Percentiles rank a stretch among this genome's conserved stretches.
Conservation (phyloP, 2,329 filamentous ascomycete genomes). For the Lecanicillium sp. region DNA sequence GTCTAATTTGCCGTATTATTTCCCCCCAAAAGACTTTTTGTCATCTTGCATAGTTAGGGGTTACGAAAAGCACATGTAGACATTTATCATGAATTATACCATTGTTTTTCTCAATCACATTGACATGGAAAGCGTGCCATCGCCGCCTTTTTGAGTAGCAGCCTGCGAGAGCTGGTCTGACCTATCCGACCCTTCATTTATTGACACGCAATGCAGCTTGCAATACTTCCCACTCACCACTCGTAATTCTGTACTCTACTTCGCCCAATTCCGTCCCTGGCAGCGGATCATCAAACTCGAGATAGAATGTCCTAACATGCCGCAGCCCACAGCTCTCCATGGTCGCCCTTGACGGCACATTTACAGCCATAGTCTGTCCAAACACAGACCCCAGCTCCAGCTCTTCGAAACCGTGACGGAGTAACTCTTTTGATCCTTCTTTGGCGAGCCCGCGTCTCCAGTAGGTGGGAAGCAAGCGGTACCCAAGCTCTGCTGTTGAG, state of each 20-base stretch:
- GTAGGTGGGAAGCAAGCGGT: conserved; percentile 18
- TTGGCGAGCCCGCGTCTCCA: conserved; percentile 22
- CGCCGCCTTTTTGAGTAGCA: too few relatives aligned
- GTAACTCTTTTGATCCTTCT: conserved; percentile 19
- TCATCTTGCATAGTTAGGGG: background rate
- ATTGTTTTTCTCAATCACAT: too few relatives aligned
- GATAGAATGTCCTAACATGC: conserved; percentile 14
- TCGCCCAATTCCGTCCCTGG: conserved; percentile 19
- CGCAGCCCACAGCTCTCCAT: conserved; percentile 4
- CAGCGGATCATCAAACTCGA: conserved; percentile 16
- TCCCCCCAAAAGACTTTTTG: background rate
- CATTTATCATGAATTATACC: too few relatives aligned
- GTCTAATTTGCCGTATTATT: background rate
- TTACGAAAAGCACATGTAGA: too few relatives aligned
- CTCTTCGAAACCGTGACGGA: conserved; percentile 20
- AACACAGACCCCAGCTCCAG: conserved; percentile 15
- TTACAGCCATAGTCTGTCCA: conserved; percentile 23
- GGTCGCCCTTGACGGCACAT: conserved; percentile 17
- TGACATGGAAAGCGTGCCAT: too few relatives aligned
- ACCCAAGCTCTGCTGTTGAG: conserved; percentile 15
- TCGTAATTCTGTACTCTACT: conserved; percentile 16
- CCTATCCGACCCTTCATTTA: too few relatives aligned
- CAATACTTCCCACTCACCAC: conserved; percentile 12
- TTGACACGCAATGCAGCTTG: too few relatives aligned
- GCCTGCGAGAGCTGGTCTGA: too few relatives aligned